Evolutionary conservation across 306 rosid genomes (phyloP).

Genomic region (Calophaca sinica): DNA sequence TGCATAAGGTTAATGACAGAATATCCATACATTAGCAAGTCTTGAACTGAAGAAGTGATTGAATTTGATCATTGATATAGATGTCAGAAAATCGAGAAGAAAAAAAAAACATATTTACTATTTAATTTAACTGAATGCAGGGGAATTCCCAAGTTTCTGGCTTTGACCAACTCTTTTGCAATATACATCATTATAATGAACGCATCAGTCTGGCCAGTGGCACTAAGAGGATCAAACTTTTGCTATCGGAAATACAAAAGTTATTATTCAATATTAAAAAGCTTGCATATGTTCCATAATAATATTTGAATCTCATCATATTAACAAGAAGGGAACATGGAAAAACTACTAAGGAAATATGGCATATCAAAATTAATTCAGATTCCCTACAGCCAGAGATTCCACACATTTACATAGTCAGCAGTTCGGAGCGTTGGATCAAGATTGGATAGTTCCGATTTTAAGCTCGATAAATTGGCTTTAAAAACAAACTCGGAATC

Average conservation of each 20-base stretch:
- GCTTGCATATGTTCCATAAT: too few relatives aligned
- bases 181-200: not conserved
- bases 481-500: too few relatives aligned
- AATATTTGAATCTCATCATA: too few relatives aligned
- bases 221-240: conserved; percentile 13
- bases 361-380: not conserved
- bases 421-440: too few relatives aligned
- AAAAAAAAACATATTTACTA: not conserved
- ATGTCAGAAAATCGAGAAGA: not conserved
- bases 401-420: too few relatives aligned
- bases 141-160: not conserved
- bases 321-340: not conserved
- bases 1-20: not conserved
- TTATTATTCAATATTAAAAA: too few relatives aligned
- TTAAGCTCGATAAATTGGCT: too few relatives aligned
- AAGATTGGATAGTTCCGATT: too few relatives aligned
- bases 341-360: not conserved
- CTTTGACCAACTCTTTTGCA: not conserved
- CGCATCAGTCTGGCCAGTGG: not conserved
- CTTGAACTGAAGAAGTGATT: not conserved
- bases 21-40: conserved; percentile 4
- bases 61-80: not conserved
- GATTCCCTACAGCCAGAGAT: too few relatives aligned
- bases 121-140: conserved; percentile 1
- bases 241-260: not conserved